phyloP scores from a whole-genome alignment of 768 basidiomycete species.

The Tephrocybe sp. region DNA sequence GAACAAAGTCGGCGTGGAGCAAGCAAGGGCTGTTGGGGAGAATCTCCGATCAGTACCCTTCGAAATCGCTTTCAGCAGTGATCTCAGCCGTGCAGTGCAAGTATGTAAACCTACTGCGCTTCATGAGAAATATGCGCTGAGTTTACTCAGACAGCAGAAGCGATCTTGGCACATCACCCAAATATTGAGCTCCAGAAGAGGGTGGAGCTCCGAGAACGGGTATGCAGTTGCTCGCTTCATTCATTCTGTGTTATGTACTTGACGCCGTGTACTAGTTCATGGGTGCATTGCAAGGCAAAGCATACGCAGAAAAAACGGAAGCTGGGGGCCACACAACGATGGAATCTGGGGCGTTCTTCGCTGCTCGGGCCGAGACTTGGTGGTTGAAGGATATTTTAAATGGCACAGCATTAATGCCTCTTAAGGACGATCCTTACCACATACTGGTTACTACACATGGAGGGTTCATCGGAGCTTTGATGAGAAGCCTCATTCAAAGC shows the following conservation, averaged over 20 bases:
- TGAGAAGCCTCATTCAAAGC: constrained; percentile 44
- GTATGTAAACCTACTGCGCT: constrained; percentile 35
- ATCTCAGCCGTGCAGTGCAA: constrained; percentile 64
- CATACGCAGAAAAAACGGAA: constrained; percentile 11
- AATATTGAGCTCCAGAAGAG: constrained; percentile 40
- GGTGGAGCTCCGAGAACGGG: constrained; percentile 61
- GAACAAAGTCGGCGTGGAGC: constrained; percentile 58
- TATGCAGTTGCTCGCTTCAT: constrained; percentile 26
- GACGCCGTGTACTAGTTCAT: constrained; percentile 16
- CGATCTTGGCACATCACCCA: constrained; percentile 55
- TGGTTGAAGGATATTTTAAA: constrained; percentile 50
- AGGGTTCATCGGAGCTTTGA: constrained; percentile 54
- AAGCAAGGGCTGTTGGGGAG: constrained; percentile 55
- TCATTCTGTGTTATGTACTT: neutral
- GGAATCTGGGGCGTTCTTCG: constrained; percentile 41
- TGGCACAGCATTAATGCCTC: constrained; percentile 19
- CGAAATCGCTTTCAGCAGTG: constrained; percentile 63
- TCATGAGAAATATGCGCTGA: neutral
- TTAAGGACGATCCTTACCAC: constrained; percentile 28
- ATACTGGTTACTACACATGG: constrained; percentile 69
- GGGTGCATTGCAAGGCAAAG: constrained; percentile 50
- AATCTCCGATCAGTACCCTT: constrained; percentile 56
- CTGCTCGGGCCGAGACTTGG: constrained; percentile 54
- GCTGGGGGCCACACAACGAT: constrained; percentile 27
- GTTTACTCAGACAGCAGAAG: constrained; percentile 59